Conservation (phyloP, 306 rosid species). For the Gillenia trifoliata region DNA sequence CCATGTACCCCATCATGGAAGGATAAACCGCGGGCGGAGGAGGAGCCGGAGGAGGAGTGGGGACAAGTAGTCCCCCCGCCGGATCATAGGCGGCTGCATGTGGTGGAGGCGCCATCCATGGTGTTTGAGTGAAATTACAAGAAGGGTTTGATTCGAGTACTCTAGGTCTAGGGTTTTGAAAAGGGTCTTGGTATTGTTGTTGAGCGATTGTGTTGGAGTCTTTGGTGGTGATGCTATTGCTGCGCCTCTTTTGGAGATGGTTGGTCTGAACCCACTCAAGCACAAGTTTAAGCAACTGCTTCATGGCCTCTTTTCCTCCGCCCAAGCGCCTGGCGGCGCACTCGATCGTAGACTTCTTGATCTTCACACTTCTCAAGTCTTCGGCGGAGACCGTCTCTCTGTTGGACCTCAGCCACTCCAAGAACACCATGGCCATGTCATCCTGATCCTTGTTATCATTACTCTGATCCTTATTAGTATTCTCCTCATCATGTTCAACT, state of each 20-base stretch:
- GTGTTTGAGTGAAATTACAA: slow-evolving; percentile 21
- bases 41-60: slow-evolving; percentile 11
- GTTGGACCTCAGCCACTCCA: slow-evolving; percentile 84
- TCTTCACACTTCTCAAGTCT: slow-evolving; percentile 79
- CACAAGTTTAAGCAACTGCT: slow-evolving; percentile 76
- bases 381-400: slow-evolving; percentile 79
- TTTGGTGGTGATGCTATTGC: slow-evolving; percentile 16
- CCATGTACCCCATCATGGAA: slow-evolving; percentile 43
- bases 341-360: slow-evolving; percentile 73
- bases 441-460: slow-evolving; percentile 19
- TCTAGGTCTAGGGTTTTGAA: slow-evolving; percentile 24
- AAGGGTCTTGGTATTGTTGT: slow-evolving; percentile 30
- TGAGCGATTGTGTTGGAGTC: neutral
- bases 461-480: neutral
- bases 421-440: slow-evolving; percentile 79
- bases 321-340: slow-evolving; percentile 81
- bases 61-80: neutral
- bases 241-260: slow-evolving; percentile 65
- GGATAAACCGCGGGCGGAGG: slow-evolving; percentile 23
- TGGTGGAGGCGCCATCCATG: slow-evolving; percentile 34
- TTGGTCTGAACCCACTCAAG: slow-evolving; percentile 94
- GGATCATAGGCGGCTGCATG: slow-evolving; percentile 28
- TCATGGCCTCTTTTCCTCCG: slow-evolving; percentile 94
- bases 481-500: neutral
- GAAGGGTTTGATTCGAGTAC: slow-evolving; percentile 27